Conservation (phyloP, 2,329 filamentous ascomycete genomes). For the Fusarium temperatum region DNA sequence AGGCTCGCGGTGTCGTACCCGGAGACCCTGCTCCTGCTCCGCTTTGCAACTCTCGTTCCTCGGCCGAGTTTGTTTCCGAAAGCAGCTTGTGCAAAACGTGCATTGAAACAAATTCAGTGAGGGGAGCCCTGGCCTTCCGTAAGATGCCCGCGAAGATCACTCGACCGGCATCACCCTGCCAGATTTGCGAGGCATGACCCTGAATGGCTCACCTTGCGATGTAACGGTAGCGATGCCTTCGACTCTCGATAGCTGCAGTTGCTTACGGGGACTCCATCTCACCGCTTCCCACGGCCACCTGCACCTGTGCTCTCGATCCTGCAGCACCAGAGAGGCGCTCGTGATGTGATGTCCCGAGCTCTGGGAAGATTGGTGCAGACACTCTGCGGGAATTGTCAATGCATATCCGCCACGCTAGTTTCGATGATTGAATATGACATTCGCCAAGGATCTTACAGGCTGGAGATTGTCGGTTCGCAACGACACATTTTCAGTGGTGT, state of each 20-base stretch:
- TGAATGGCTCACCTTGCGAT: conserved; percentile 24
- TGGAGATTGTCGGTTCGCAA: neutral
- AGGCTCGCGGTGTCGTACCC: conserved; percentile 24
- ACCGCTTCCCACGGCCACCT: conserved; percentile 23
- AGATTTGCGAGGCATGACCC: conserved; percentile 32
- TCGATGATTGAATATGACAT: conserved; percentile 6
- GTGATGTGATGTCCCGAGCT: conserved; percentile 15
- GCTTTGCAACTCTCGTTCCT: neutral
- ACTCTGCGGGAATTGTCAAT: conserved; percentile 18
- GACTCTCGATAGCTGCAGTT: neutral
- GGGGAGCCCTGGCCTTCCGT: conserved; percentile 6
- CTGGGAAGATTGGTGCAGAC: neutral
- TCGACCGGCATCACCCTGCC: conserved; percentile 18
- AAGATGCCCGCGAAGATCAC: conserved; percentile 29
- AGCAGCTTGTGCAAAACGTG: conserved; percentile 6
- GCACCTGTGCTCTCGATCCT: conserved; percentile 8
- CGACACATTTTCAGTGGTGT: neutral
- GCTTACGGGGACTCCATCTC: conserved; percentile 1
- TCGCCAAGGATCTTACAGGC: neutral
- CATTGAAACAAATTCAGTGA: conserved; percentile 19
- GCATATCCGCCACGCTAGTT: conserved; percentile 12
- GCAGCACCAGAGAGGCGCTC: neutral
- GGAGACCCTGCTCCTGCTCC: conserved; percentile 5
- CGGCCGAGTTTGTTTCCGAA: conserved; percentile 30
- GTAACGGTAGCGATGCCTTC: conserved; percentile 16